A percentile compares a stretch with the other conserved stretches of the same genome.
Conservation (phyloP, 495 filamentous ascomycete species). For the Aspergillus conjunctus region DNA sequence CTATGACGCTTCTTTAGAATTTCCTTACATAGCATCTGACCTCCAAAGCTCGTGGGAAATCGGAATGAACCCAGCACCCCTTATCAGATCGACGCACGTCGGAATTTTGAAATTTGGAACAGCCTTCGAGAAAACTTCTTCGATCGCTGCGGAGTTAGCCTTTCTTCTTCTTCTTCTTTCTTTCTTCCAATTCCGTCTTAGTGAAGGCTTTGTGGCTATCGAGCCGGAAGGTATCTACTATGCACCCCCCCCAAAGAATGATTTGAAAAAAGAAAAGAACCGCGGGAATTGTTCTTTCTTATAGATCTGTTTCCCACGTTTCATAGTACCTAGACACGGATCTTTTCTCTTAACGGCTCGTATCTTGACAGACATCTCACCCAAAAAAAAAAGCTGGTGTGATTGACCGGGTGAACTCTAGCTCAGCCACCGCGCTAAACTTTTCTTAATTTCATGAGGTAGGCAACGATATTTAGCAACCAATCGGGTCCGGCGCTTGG, state of each 20-base stretch:
- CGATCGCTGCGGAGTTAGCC: background rate
- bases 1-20: background rate
- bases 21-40: background rate
- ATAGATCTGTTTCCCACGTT: too few species aligned
- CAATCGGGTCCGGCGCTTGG: background rate
- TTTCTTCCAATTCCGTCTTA: background rate
- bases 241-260: too few species aligned
- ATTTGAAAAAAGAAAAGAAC: too few species aligned
- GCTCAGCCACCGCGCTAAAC: constrained; percentile 7
- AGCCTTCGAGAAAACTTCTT: background rate
- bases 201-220: too few species aligned
- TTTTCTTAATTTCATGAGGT: background rate
- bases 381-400: too few species aligned
- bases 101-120: background rate
- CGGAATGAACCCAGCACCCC: background rate
- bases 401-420: background rate
- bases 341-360: too few species aligned
- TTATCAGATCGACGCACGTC: constrained; percentile 3
- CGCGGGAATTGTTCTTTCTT: too few species aligned
- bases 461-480: background rate
- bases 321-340: too few species aligned
- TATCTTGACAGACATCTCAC: too few species aligned
- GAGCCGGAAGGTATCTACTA: too few species aligned
- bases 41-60: background rate
- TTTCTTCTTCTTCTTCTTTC: background rate